phyloP scores from a whole-genome alignment of 2,329 filamentous ascomycete genomes.

The Proliferodiscus dingleyae region DNA sequence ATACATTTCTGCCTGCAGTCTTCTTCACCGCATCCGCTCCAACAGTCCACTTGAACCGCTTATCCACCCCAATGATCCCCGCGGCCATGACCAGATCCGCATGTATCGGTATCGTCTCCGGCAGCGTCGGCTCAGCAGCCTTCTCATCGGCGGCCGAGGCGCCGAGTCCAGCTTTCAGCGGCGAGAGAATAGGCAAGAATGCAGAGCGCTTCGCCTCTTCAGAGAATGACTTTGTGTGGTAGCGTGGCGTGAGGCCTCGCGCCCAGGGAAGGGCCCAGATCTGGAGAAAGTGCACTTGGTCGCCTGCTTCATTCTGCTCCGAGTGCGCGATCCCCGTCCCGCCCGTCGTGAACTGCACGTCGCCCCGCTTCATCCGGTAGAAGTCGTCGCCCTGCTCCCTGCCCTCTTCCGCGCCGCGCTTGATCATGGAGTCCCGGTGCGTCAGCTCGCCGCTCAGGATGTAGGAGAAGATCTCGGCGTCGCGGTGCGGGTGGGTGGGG shows the following conservation, averaged over 20 bases:
- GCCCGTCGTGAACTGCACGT: constrained; percentile 88
- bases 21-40: constrained; percentile 50
- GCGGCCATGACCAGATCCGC: constrained; percentile 82
- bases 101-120: constrained; percentile 74
- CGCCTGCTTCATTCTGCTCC: constrained; percentile 71
- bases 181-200: constrained; percentile 73
- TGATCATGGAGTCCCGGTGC: constrained; percentile 80
- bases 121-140: constrained; percentile 54
- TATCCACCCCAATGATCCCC: constrained; percentile 62
- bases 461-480: constrained; percentile 89
- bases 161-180: constrained; percentile 60
- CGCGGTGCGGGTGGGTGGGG: constrained; percentile 77
- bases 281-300: constrained; percentile 77
- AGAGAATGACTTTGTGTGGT: constrained; percentile 68
- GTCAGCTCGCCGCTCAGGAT: constrained; percentile 81
- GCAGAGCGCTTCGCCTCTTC: constrained; percentile 67
- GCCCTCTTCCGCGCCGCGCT: constrained; percentile 62
- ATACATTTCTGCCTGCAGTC: constrained; percentile 65
- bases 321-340: constrained; percentile 76
- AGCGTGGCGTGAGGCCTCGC: constrained; percentile 64
- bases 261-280: constrained; percentile 84
- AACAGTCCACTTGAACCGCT: constrained; percentile 66
- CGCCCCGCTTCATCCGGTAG: constrained; percentile 68
- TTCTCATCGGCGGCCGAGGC: constrained; percentile 60
- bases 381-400: constrained; percentile 52